phyloP scores from a whole-genome alignment of 73 alveolate species.

The Tetrahymena malaccensis region DNA sequence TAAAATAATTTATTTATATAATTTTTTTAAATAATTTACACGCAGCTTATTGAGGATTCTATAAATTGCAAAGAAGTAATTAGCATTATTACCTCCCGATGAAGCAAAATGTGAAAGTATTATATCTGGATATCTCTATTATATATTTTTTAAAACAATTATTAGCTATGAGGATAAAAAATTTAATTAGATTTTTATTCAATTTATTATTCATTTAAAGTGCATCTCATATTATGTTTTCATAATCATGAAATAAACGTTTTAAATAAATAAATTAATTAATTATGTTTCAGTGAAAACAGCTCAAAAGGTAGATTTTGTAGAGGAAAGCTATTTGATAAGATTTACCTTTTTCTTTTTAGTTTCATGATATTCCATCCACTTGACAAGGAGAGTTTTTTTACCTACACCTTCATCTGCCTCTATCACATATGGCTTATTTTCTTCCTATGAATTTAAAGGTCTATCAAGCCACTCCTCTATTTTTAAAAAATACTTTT shows the following conservation, averaged over 20 bases:
- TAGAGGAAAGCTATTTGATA: background rate
- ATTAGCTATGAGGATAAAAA: background rate
- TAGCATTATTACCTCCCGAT: slow-evolving; percentile 48
- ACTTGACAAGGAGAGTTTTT: slow-evolving; percentile 45
- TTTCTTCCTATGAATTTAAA: background rate
- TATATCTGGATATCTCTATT: slow-evolving; percentile 27
- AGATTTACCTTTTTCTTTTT: slow-evolving; percentile 9
- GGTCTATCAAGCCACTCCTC: slow-evolving; percentile 36
- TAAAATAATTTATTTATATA: too few species aligned
- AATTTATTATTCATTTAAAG: too few species aligned
- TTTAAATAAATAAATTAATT: background rate
- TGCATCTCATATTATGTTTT: background rate
- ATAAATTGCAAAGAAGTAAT: slow-evolving; percentile 45
- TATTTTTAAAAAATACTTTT: slow-evolving; percentile 31
- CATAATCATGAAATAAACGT: background rate
- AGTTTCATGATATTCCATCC: slow-evolving; percentile 48
- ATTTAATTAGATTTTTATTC: too few species aligned
- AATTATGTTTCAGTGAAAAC: background rate
- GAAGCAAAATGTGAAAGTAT: slow-evolving; percentile 39
- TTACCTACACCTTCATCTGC: slow-evolving; percentile 70
- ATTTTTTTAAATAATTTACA: background rate
- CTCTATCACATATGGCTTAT: slow-evolving; percentile 50
- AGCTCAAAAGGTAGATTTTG: background rate
- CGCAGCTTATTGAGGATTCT: slow-evolving; percentile 50
- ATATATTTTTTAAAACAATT: background rate